Evolutionary conservation across 129 eudicot species (phyloP), one percentile per base, ranked within the genome.

Genomic region (Lactuca sativa): DNA sequence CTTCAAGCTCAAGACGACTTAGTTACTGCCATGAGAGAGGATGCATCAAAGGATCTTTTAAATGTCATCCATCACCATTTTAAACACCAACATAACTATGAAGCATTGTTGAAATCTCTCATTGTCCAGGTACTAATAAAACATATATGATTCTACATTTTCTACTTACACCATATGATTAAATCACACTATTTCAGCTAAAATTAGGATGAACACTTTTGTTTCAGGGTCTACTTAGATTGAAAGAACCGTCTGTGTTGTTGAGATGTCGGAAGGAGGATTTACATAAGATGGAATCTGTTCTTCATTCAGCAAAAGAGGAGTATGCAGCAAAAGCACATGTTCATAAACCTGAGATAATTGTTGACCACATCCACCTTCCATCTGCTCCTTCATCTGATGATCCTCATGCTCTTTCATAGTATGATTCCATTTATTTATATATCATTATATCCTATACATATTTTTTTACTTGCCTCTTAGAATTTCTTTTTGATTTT

Each of bases 1-100:
- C 98, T 92, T 85, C 98, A 92, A 84, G 96, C 96, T 55, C 98
- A 89, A 86, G 98, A 92, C 83, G 98, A 92, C 80, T 68, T 92
- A 82, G 96, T 92, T 51, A 83, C 49, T 70, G 78, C 98, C 72
- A 89, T 92, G 98, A 86, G 83, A 77, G 98, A 92, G 53, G 72
- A 86, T 62, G 96, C 98, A 64, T 77, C 90, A 68, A 83, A 83
- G 77, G 92, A 92, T 70, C 88, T 89, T 59, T 58, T 84, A 77
- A 61, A 48, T 21, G 81, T 84, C 58, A 67, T 92, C 88, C 67
- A 78, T 69, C 74, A 68, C 62, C 66, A 76, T 69, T 58, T 73
- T 10, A 59, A 47, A 33, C 77, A 88, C 64, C 86, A 86, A 64
- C 75, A 79, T 62, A 72, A 34, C 52, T 86, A 89, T 33, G 59